Base-by-base conservation (phyloP, 2,329 filamentous ascomycete genomes). In the Colletotrichum paranaense region DNA sequence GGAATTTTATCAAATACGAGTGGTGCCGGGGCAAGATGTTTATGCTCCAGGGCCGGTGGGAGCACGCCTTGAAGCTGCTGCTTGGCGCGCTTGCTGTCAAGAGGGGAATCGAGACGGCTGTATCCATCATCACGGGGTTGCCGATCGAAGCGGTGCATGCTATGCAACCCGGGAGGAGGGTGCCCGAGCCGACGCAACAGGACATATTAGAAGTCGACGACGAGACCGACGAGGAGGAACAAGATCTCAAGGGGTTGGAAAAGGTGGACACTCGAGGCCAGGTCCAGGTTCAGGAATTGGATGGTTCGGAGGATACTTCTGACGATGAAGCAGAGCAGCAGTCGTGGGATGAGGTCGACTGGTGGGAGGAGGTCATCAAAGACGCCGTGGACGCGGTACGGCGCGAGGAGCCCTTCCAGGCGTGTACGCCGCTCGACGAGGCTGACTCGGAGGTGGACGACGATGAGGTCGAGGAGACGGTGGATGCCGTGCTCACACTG, bases 11-110 rank as follows among this genome's bases (percentile, higher is more conserved):
- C 52, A 70, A 60, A 1, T 76, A 76, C 7, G 68, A 75, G 26
- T 76, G 74, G 73, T 67, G 66, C 16, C 24, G 74, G 1, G 74
- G 69, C 4, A 75, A 75, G 24, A 75, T 76, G 74, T 73, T 76
- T n/a, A 71, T 73, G 68, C 11, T 75, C 12, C 74, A 73, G 6
- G 66, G 73, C 0, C 57, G 72, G 6, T 74, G 74, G 74, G 74
- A 74, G 2, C 56, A 75, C 12, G 74, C 74, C 9, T n/a, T 74
- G 19, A 74, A 72, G 52, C 32, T 75, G 60, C 64, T 75, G 1
- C 59, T 74, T 30, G 65, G 74, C 49, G 68, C 73, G 24, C 67
- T 72, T 11, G 65, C 68, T n/a, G 67, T 67, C 22, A 73, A 58
- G 38, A 62, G 62, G 24, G 73, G 73, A 4, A 46, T 68, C 30